Evolutionary conservation across 1,139 yeast genomes (phyloP), one percentile per base, ranked within the genome.

Genomic region (Blastobotrys apis): DNA sequence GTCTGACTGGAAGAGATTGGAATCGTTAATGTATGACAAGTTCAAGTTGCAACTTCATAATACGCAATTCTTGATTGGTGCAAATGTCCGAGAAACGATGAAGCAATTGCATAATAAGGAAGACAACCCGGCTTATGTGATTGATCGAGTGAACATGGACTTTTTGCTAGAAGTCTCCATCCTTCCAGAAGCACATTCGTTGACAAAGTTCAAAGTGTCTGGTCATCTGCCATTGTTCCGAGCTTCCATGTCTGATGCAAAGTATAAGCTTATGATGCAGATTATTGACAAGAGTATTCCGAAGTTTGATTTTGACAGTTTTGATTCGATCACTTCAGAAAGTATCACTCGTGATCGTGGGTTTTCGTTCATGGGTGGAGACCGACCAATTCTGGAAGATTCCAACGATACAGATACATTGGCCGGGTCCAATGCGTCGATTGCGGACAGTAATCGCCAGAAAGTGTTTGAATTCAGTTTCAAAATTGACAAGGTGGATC

Each of bases 11-110:
- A 68, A 71, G 29, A 75, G 77, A 37, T 68, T 92, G 51, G 85
- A 81, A 52, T 75, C 82, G 12, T 72, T 87, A 56, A 84, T 92
- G 94, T 94, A 87, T 64, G 98, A 94, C 65, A 81, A 84, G 58
- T 92, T 86, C 64, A 77, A 78, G 43, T 69, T 94, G 34, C 77
- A 75, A 48, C 71, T 92, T 15, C 84, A 85, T 49, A 94, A 92
- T 60, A 90, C 97, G 0, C 97, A 90, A 58, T 76, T 94, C 37
- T 70, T 90, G 43, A 82, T 92, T 36, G 98, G 97, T 0, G 82
- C 95, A 0, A 78, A 80, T 53, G 81, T 88, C 44, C 78, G 81
- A 52, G 76, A 84, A 1, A 83, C 95, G 0, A 79, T 88, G 71
- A 71, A 70, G 22, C 69, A 68, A 22, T 63, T 65, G 17, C 65